Evolutionary conservation across 768 basidiomycete species (phyloP), one percentile per base, ranked within the genome.

Genomic region (Pulveroboletus ravenelii): DNA sequence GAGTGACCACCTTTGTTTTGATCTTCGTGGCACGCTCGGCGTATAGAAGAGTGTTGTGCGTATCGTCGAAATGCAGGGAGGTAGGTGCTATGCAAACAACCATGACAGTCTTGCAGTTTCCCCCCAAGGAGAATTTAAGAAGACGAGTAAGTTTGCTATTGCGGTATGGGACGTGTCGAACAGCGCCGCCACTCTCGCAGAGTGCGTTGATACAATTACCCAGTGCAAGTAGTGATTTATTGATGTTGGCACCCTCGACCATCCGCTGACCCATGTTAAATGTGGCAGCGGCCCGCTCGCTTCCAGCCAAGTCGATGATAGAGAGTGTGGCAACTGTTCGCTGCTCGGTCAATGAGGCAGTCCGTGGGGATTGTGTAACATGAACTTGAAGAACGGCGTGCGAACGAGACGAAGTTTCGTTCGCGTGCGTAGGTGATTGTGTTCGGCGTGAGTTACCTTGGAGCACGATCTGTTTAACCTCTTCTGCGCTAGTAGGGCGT

Each of bases 21-120:
- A 99, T 97, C 74, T 93, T 92, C 52, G 96, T 96, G 25, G 96
- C 95, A 41, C 94, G 87, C 61, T 99, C 94, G 20, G 96, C 96
- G 68, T 98, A 99, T 53, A 96, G 76, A 42, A 99, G 85, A 2
- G 96, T 98, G 66, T 99, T 99, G 66, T 96, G 93, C 30, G 96
- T 98, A 67, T 99, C 96, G 63, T 98, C 96, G 66, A 97, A 96
- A 71, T 99, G 93, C 34, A 80, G 80, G 34, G 93, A 93, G 5
- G 93, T 93, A 2, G 96, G 96, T 1, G 93, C 93, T 41, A 99
- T 77, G 66, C 96, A 98, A 54, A 98, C 95, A 56, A 97, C 92
- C 96, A 98, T 99, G 64, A 96, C 93, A 1, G 96, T 99, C 72
- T 95, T 92, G 80, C 96, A 99, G 69, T 98, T 98, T 6, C 96